Base-by-base conservation (phyloP, 2,329 filamentous ascomycete genomes). In the Colletotrichum caudatum region DNA sequence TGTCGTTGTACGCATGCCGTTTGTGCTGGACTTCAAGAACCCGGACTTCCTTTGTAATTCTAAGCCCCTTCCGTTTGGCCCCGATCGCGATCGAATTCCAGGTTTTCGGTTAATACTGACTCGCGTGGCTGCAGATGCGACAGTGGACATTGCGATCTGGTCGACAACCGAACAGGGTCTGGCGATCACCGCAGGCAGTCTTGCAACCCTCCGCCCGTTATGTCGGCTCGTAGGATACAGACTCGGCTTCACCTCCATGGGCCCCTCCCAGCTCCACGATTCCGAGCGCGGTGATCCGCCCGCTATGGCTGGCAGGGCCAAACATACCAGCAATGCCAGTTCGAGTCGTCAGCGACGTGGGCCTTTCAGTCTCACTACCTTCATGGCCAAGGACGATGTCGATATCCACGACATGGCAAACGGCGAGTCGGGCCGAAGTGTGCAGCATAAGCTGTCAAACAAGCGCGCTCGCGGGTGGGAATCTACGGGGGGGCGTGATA, bases 151-250 rank as follows among this genome's bases (percentile, higher is more conserved):
- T 64, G 84, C 84, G 23, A 84, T 87, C 74, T 88, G 85, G 84
- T 85, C 84, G 3, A 83, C 82, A 1, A 78, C 82, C 14, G 86
- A 88, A 69, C 79, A 83, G 46, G 84, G 83, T n/a, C 80, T 88
- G 2, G 84, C 84, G 58, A 83, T 88, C 74, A 82, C 82, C 9
- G 85, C 85, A 20, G 84, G 83, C 33, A 82, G 82, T 39, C 81
- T 85, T 18, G 83, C 84, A 11, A 86, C 85, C 0, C 78, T 87
- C 12, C 82, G 84, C 2, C 86, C 86, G 1, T 78, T 88, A 2
- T 72, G 82, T 74, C 80, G 81, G 67, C 51, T 76, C 35, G 62
- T 84, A 50, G 77, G 76, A 66, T 76, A 76, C 62, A 78, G 76
- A 64, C 73, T 85, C 51, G 79, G 78, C 64, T 72, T 80, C 48